Evolutionary conservation across 805 yeast genomes (phyloP), one percentile per base, ranked within the genome.

Genomic region (Zygosaccharomyces bisporus): DNA sequence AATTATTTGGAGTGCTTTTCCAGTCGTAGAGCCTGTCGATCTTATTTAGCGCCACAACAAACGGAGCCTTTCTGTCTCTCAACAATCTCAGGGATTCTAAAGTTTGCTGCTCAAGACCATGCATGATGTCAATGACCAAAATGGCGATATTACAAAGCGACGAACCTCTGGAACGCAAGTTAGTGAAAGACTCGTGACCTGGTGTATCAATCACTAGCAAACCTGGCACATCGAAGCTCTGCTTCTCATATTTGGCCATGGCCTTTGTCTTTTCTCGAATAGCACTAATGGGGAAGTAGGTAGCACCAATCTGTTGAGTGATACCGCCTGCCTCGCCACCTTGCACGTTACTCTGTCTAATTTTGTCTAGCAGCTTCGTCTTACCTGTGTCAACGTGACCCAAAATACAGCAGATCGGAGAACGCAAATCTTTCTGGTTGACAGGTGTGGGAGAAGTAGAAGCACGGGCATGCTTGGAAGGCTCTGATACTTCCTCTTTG

Each of bases 281-380:
- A 34, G 97, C 89, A 23, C 85, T 95, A 55, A 93, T 89, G 50
- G 99, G 99, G 87, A 93, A 93, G 68, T 93, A 93, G 17, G 99
- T 93, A 45, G 99, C 99, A 80, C 99, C 99, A 64, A 93, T 93
- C 72, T 93, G 99, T 77, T 93, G 99, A 53, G 99, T 93, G 67
- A 93, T 93, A 75, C 99, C 99, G 75, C 99, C 99, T 44, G 99
- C 99, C 74, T 93, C 99, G 64, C 99, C 99, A 67, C 97, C 99
- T 74, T 93, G 99, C 50, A 93, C 99, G 63, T 93, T 93, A 33
- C 98, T 93, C 74, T 91, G 97, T 74, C 99, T 91, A 57, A 93
- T 83, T 70, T 93, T 93, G 66, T 93, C 99, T 66, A 93, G 76
- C 54, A 93, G 78, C 67, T 93, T 93, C 55, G 99, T 93, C 71